Evolutionary conservation across 2,329 filamentous ascomycete genomes (phyloP).

Genomic region (Sordariomycetes sp.): DNA sequence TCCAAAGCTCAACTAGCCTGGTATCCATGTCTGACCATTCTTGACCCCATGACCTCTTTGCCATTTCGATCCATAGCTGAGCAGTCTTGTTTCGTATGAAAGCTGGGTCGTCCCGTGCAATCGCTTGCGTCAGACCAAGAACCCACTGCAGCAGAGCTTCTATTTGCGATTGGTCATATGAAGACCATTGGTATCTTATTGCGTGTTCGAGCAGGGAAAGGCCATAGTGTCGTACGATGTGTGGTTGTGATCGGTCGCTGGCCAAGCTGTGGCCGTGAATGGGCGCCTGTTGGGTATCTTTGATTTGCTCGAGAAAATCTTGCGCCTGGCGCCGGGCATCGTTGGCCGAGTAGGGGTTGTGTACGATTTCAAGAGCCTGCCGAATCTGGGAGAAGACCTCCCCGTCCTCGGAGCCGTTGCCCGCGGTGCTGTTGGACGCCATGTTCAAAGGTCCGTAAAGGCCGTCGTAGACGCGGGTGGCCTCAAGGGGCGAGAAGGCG

Average conservation of each 20-base stretch:
- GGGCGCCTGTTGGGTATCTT: conserved; percentile 69
- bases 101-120: conserved; percentile 62
- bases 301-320: conserved; percentile 76
- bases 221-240: conserved; percentile 86
- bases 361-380: conserved; percentile 79
- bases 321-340: conserved; percentile 75
- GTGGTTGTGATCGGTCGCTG: conserved; percentile 62
- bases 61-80: conserved; percentile 89
- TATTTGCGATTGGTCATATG: conserved; percentile 61
- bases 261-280: conserved; percentile 80
- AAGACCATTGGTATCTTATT: conserved; percentile 75
- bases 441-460: too few relatives aligned
- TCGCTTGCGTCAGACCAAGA: conserved; percentile 63
- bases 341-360: conserved; percentile 74
- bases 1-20: conserved; percentile 76
- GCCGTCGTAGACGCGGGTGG: too few relatives aligned
- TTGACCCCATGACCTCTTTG: conserved; percentile 84
- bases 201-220: conserved; percentile 85
- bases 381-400: conserved; percentile 60
- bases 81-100: conserved; percentile 92
- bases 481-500: too few relatives aligned
- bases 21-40: conserved; percentile 95
- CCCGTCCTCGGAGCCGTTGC: conserved; percentile 27
- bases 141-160: conserved; percentile 66
- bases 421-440: conserved; percentile 26